Evolutionary conservation across 768 basidiomycete species (phyloP).

Genomic region (Tylopilus sp.): DNA sequence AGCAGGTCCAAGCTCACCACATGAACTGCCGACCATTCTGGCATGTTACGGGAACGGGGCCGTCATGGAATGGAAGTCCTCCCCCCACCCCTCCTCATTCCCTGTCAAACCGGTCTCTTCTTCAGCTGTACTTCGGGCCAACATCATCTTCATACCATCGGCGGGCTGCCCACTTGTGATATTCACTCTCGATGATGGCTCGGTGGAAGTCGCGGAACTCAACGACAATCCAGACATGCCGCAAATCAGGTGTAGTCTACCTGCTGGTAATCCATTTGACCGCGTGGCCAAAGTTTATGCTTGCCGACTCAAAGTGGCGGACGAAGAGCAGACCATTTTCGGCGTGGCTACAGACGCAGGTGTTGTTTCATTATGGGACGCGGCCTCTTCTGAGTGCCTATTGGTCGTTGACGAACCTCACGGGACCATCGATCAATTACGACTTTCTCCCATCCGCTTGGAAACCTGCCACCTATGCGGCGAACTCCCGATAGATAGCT

Average conservation of each 20-base stretch:
- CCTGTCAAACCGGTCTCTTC: slow-evolving; percentile 44
- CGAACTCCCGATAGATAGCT: slow-evolving; percentile 60
- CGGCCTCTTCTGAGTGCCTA: slow-evolving; percentile 58
- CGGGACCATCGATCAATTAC: slow-evolving; percentile 57
- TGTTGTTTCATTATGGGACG: slow-evolving; percentile 75
- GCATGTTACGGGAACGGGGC: slow-evolving; percentile 59
- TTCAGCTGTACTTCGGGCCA: slow-evolving; percentile 43
- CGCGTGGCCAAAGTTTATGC: slow-evolving; percentile 51
- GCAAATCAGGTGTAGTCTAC: slow-evolving; percentile 45
- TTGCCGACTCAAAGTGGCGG: slow-evolving; percentile 49
- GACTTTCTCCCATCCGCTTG: slow-evolving; percentile 50
- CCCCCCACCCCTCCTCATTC: slow-evolving; percentile 19
- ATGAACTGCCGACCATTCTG: slow-evolving; percentile 32
- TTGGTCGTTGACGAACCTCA: slow-evolving; percentile 56
- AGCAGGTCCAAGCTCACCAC: slow-evolving; percentile 9
- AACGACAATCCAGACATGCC: slow-evolving; percentile 42
- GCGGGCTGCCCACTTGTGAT: slow-evolving; percentile 49
- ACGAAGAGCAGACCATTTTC: slow-evolving; percentile 49
- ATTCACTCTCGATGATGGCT: slow-evolving; percentile 64
- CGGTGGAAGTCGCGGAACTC: slow-evolving; percentile 58
- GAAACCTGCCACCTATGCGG: slow-evolving; percentile 70
- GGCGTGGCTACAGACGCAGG: slow-evolving; percentile 64
- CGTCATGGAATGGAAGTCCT: slow-evolving; percentile 49
- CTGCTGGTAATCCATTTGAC: slow-evolving; percentile 58
- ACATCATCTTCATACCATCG: slow-evolving; percentile 45